Conservation (phyloP, 73 alveolate species). For the Blepharisma japonicum region DNA sequence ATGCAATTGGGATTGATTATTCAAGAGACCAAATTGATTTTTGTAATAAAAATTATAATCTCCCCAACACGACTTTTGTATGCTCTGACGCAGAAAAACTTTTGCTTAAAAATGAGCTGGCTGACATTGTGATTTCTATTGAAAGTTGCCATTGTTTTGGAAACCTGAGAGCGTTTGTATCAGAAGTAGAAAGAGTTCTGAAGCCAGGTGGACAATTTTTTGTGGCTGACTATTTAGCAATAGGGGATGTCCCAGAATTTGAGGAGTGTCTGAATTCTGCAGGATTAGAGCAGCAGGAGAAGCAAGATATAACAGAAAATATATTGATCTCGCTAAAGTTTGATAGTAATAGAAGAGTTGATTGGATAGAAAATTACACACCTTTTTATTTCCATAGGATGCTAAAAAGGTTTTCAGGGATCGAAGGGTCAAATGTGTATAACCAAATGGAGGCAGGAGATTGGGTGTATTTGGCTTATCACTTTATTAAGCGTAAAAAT, state of each 20-base stretch:
- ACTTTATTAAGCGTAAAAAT: constrained; percentile 13
- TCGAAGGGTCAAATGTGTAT: constrained; percentile 45
- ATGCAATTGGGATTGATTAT: constrained; percentile 42
- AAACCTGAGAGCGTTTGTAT: constrained; percentile 48
- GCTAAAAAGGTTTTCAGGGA: constrained; percentile 38
- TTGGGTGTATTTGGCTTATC: constrained; percentile 26
- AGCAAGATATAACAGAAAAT: constrained; percentile 47
- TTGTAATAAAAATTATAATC: constrained; percentile 27
- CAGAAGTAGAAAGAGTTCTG: constrained; percentile 49
- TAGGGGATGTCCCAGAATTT: constrained; percentile 33
- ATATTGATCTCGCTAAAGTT: constrained; percentile 43
- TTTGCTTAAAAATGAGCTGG: constrained; percentile 30
- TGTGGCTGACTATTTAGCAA: constrained; percentile 67
- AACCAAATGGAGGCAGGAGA: constrained; percentile 43
- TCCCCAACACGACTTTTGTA: constrained; percentile 32
- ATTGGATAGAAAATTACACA: constrained; percentile 26
- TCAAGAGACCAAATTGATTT: constrained; percentile 29
- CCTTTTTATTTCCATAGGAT: constrained; percentile 33
- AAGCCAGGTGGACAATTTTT: constrained; percentile 67
- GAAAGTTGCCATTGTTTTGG: constrained; percentile 88
- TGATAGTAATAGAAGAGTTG: constrained; percentile 34
- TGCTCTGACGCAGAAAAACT: constrained; percentile 72
- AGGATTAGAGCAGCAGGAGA: not conserved
- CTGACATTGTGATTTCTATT: constrained; percentile 56
- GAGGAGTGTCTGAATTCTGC: constrained; percentile 18